Evolutionary conservation across 23 red algal species (phyloP).

Genomic region (Agarophyton chilense): DNA sequence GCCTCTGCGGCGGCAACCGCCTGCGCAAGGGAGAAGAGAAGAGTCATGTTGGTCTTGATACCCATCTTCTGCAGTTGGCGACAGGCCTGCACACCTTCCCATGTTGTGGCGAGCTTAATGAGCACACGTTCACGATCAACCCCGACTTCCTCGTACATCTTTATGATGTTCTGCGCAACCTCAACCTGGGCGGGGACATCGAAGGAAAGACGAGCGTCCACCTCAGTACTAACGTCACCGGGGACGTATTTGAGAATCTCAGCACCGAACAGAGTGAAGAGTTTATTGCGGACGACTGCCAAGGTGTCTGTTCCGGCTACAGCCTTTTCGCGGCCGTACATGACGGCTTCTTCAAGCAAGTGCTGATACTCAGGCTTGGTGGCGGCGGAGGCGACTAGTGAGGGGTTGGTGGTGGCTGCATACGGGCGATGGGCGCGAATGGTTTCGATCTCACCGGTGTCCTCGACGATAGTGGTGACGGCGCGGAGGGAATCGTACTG

Average conservation of each 20-base stretch:
- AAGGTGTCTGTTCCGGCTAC: conserved; percentile 24
- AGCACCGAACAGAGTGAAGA: conserved; percentile 80
- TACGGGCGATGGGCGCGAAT: conserved; percentile 67
- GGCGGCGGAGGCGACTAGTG: conserved; percentile 72
- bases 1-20: conserved; percentile 81
- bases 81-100: conserved; percentile 87
- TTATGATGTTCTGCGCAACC: conserved; percentile 57
- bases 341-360: conserved; percentile 69
- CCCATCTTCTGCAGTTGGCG: conserved; percentile 62
- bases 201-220: conserved; percentile 85
- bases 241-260: conserved; percentile 74
- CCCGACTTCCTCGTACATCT: conserved; percentile 86
- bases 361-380: conserved; percentile 56
- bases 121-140: conserved; percentile 80
- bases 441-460: conserved; percentile 81
- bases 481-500: conserved; percentile 59
- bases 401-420: conserved; percentile 87
- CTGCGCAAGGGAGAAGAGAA: conserved; percentile 75
- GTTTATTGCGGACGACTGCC: conserved; percentile 60
- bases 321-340: conserved; percentile 45
- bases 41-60: conserved; percentile 88
- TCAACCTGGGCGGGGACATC: conserved; percentile 68
- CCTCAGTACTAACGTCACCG: conserved; percentile 85
- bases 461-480: conserved; percentile 78
- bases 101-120: conserved; percentile 90